Evolutionary conservation across 306 rosid genomes (phyloP), one percentile per base, ranked within the genome.

Genomic region (Echinosophora koreensis): DNA sequence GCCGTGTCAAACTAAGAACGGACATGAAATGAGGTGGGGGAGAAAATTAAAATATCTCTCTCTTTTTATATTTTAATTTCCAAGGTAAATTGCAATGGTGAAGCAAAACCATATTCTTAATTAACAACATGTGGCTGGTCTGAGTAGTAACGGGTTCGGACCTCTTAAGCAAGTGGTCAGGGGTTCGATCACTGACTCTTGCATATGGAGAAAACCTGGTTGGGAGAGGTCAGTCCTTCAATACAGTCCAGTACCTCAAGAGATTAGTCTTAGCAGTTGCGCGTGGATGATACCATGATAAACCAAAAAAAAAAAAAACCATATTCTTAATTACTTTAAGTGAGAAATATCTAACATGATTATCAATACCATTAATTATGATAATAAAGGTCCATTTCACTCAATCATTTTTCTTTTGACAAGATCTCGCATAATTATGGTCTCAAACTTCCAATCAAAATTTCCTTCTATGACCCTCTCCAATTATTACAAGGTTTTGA

Each of bases 371-470:
- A 17, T 18, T 6, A 35, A 34, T 69, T 2, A 51, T 51, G 57
- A 51, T 11, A 9, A 32, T 9, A 51, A 34, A 51, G 35, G n/a
- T 52, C 37, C 11, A 69, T 52, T 69, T 69, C 50, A 2, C 75
- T 51, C 62, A 1, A 0, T 13, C 10, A 1, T 67, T 6, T 68
- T 47, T 10, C 11, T 14, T 41, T 42, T 16, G 16, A 16, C 6
- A 44, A 68, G 6, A 46, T 68, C 28, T 49, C 7, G 27, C 10
- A 1, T 18, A 14, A 67, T 2, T 50, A 15, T 32, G 6, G 3
- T 16, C 54, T 65, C 17, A 62, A 39, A 38, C 70, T 65, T 65
- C 17, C 16, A 41, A 65, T 41, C 70, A 42, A 66, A 42, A 34
- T 18, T 66, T 66, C 6, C 71, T 42, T 66, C 71, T 41, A 11